These are phyloP conservation scores for Termitomyces sp. DNA, from an alignment of 768 basidiomycete species.

Conservation along the genomic window DNA sequence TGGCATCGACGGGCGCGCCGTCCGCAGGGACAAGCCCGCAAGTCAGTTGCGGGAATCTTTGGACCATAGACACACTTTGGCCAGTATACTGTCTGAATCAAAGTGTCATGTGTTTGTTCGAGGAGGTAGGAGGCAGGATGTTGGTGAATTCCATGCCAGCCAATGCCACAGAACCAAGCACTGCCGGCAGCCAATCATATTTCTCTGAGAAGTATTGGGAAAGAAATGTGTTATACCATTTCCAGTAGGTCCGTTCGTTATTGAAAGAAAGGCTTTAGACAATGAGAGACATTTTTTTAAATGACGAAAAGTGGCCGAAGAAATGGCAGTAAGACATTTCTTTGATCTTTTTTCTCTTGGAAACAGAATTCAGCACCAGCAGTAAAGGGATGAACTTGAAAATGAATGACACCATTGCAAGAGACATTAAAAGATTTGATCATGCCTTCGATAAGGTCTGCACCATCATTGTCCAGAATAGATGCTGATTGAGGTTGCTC, in stretches of 20 bases:
- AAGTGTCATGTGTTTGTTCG: conserved; percentile 90
- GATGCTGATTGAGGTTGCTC: conserved; percentile 49
- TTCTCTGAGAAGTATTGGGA: too few relatives aligned
- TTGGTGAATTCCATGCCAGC: conserved; percentile 83
- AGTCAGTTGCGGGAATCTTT: background rate
- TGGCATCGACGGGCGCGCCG: conserved; percentile 77
- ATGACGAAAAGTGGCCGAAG: too few relatives aligned
- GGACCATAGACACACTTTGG: conserved; percentile 53
- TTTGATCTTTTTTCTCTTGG: too few relatives aligned
- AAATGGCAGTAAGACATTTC: too few relatives aligned
- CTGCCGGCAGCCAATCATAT: too few relatives aligned
- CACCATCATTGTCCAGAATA: conserved; percentile 69
- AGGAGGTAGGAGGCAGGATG: conserved; percentile 88
- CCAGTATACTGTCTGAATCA: conserved; percentile 82
- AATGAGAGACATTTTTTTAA: too few relatives aligned
- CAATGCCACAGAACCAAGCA: conserved; percentile 89
- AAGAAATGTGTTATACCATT: too few relatives aligned
- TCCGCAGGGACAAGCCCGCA: conserved; percentile 73
- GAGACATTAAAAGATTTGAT: conserved; percentile 1
- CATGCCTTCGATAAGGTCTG: conserved; percentile 81
- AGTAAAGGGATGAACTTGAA: conserved; percentile 76
- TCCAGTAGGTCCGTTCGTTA: too few relatives aligned
- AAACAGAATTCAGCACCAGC: too few relatives aligned
- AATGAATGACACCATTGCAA: conserved; percentile 5
- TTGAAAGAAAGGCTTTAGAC: too few relatives aligned